A percentile compares a stretch with the other conserved stretches of the same genome.
Conservation (phyloP, 106 monocot species). For the Apostasia ramifera region DNA sequence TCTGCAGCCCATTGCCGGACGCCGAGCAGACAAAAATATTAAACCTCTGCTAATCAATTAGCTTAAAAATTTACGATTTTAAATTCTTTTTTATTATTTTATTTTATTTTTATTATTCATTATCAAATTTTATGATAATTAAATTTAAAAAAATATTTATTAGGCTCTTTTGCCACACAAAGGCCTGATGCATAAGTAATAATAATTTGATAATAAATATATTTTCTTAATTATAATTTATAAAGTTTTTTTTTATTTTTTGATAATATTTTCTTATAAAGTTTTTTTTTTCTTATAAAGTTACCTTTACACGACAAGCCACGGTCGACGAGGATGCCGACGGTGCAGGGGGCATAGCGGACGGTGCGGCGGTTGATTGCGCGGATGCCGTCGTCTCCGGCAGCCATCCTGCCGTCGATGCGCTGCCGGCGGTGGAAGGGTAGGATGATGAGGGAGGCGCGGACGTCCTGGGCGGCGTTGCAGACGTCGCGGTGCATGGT, state of each 20-base stretch:
- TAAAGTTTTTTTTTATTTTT: background rate
- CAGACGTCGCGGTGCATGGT: slow-evolving; percentile 12
- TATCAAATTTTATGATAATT: background rate
- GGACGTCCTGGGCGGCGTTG: slow-evolving; percentile 4
- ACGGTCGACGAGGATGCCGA: slow-evolving; percentile 12
- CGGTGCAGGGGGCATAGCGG: slow-evolving; percentile 3
- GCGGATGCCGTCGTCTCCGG: background rate
- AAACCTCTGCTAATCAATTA: background rate
- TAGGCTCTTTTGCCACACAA: too few species aligned
- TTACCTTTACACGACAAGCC: background rate
- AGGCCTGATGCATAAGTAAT: background rate
- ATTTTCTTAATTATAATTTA: background rate
- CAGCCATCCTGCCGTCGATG: slow-evolving; percentile 10
- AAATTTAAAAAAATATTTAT: too few species aligned
- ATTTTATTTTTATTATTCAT: background rate
- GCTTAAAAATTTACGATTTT: background rate
- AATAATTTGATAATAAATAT: too few species aligned
- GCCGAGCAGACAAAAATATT: background rate
- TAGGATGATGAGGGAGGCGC: slow-evolving; percentile 1
- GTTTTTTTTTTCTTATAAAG: background rate
- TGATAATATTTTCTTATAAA: background rate
- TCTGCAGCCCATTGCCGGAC: background rate
- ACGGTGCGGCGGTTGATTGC: background rate
- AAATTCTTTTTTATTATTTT: background rate
- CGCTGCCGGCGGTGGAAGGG: slow-evolving; percentile 9